Base-by-base conservation (phyloP, 1,139 yeast species). In the Magnusiomyces tetraspermus region DNA sequence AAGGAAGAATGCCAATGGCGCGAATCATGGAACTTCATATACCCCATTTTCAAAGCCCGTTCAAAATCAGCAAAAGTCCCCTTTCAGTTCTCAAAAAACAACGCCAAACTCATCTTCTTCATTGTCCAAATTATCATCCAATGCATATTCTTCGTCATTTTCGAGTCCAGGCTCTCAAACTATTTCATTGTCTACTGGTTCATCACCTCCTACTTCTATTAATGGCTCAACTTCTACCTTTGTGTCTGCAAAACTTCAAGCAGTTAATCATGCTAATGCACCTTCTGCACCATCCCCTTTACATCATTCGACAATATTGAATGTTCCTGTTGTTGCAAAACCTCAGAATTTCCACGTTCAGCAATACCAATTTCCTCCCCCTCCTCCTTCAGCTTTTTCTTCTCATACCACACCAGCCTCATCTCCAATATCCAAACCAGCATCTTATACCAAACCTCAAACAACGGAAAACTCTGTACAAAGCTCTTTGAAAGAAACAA, bases 271-370 rank as follows among this genome's bases (percentile, higher is more conserved):
- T 2, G 19, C 40, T 33, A 47, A 38, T 21, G 42, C 45, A 8
- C 50, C 51, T 23, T 23, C 40, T 1, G 48, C 46, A 3, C 50
- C 52, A 13, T 47, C 49, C 19, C 52, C 54, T 23, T 37, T 51
- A 21, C 52, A 46, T 19, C 56, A 40, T 40, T 48, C 50, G 42
- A 45, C 54, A 36, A 31, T 53, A 41, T 28, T 44, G 40, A 33
- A 50, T 51, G 40, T 49, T 50, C 48, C 58, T 30, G 50, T 55
- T 38, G 53, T 53, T 42, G 50, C 54, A 50, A 55, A 49, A 48
- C 55, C 48, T 3, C 52, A 45, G 38, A 55, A 30, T 48, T 36
- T 36, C 17, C 40, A 36, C 15, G 19, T n/a, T n/a, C 40, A 36
- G 17, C 11, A 36, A 36, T 36, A 36, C 17, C 40, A 36, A 36